These are phyloP conservation scores for Aethionema arabicum DNA, from an alignment of 345 rosid species.

Conservation along the genomic window DNA sequence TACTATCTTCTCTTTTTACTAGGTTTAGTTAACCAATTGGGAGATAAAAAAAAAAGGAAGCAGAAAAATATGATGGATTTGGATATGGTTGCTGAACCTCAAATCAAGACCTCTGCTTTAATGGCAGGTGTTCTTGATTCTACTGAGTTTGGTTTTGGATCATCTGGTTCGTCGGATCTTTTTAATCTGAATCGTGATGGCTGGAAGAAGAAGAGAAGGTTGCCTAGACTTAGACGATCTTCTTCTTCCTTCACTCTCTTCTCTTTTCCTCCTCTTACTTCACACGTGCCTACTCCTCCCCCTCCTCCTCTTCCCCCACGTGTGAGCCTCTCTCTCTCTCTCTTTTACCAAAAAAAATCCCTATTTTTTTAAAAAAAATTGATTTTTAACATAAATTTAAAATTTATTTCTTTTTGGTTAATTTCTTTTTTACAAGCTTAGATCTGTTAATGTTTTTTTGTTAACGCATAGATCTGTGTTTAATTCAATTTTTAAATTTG, in stretches of 20 bases:
- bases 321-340: slow-evolving; percentile 28
- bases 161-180: slow-evolving; percentile 44
- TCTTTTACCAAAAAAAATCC: too few relatives aligned
- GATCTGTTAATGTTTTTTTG: too few relatives aligned
- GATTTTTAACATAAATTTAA: too few relatives aligned
- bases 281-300: slow-evolving; percentile 23
- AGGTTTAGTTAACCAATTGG: slow-evolving; percentile 40
- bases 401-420: background rate
- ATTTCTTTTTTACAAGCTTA: too few relatives aligned
- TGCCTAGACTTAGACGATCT: slow-evolving; percentile 84
- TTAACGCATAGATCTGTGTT: too few relatives aligned
- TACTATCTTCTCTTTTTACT: slow-evolving; percentile 22
- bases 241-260: slow-evolving; percentile 56
- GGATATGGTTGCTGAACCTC: slow-evolving; percentile 22
- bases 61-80: slow-evolving; percentile 43
- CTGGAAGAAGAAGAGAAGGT: slow-evolving; percentile 82
- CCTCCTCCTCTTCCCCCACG: slow-evolving; percentile 32
- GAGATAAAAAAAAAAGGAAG: slow-evolving; percentile 29
- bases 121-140: slow-evolving; percentile 55
- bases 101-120: slow-evolving; percentile 56
- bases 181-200: slow-evolving; percentile 51
- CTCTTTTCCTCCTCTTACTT: slow-evolving; percentile 33
- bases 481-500: too few relatives aligned
- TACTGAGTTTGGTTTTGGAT: slow-evolving; percentile 34
- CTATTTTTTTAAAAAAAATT: too few relatives aligned